Base-by-base conservation (phyloP, 2,329 filamentous ascomycete species). In the Talaromyces sp. region DNA sequence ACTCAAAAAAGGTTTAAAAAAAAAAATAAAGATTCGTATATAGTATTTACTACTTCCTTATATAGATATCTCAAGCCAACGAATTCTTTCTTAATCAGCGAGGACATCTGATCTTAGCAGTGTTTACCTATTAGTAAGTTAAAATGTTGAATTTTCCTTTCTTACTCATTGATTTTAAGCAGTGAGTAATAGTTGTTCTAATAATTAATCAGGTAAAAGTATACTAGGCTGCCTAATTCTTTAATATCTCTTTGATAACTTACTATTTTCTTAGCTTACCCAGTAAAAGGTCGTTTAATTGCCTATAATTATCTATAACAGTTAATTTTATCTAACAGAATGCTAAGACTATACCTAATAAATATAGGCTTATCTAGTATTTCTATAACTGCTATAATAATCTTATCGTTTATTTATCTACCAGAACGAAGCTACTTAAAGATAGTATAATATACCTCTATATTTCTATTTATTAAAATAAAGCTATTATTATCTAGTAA, bases 151-250 rank as follows among this genome's bases (percentile, higher is more conserved):
- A 70, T 69, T 14, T 65, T 63, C 54, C 62, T 54, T 35, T 67
- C 58, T 29, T 38, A 26, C 60, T 70, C 52, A 57, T 70, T 68
- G n/a, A 70, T 67, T 56, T 70, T 62, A 12, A 70, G 64, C 35
- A 70, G 52, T 19, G 62, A 65, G 38, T 68, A 70, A 61, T 70
- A 59, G 27, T 63, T 62, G n/a, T 56, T 29, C 9, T 27, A 38
- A 56, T 64, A 51, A 61, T 69, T 19, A 38, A 58, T 3, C 3
- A 51, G 51, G 54, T n/a, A 35, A 38, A 54, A 58, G 14, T 46
- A 58, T 2, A 54, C 46, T 2, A 58, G 27, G 21, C 11, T 14
- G 0, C 3, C 10, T 46, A n/a, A 26, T 58, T 54, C 35, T 29
- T 17, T 46, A 12, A 12, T 14, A 12, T 1, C 11, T 35, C 32